phyloP scores from a whole-genome alignment of 768 basidiomycete species.

The Panaeolus papilionaceus region DNA sequence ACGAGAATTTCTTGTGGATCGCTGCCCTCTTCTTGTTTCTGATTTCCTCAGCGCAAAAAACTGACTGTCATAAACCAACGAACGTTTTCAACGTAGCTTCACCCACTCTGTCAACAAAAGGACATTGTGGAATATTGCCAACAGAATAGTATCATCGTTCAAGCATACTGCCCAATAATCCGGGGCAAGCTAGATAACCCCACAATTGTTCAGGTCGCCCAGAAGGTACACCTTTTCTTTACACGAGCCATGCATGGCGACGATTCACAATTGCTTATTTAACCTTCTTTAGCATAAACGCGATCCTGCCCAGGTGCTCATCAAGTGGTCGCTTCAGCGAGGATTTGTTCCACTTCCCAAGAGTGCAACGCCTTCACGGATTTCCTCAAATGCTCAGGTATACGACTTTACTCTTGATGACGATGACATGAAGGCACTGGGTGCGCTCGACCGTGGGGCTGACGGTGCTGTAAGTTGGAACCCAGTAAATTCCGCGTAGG shows the following conservation, averaged over 20 bases:
- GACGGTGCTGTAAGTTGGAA: conserved; percentile 86
- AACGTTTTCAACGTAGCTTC: conserved; percentile 53
- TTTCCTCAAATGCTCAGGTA: conserved; percentile 73
- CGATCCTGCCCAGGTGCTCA: conserved; percentile 78
- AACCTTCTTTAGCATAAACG: conserved; percentile 52
- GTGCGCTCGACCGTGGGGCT: conserved; percentile 74
- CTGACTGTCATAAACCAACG: background rate
- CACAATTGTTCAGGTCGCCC: conserved; percentile 57
- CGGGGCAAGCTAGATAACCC: conserved; percentile 63
- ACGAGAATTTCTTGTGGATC: background rate
- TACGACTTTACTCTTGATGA: conserved; percentile 75
- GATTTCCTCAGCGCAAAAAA: background rate
- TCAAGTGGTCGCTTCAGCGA: conserved; percentile 91
- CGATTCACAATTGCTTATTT: background rate
- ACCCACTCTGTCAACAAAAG: conserved; percentile 83
- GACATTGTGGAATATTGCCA: conserved; percentile 79
- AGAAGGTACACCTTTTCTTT: conserved; percentile 47
- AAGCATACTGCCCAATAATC: conserved; percentile 82
- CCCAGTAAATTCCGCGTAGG: conserved; percentile 61
- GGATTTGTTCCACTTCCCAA: conserved; percentile 86
- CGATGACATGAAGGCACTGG: conserved; percentile 71
- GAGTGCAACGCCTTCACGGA: conserved; percentile 71
- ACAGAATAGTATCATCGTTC: conserved; percentile 61
- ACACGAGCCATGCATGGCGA: background rate
- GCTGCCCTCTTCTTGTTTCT: too few species aligned